Conservation (phyloP, 345 rosid genomes). For the Mangifera indica region DNA sequence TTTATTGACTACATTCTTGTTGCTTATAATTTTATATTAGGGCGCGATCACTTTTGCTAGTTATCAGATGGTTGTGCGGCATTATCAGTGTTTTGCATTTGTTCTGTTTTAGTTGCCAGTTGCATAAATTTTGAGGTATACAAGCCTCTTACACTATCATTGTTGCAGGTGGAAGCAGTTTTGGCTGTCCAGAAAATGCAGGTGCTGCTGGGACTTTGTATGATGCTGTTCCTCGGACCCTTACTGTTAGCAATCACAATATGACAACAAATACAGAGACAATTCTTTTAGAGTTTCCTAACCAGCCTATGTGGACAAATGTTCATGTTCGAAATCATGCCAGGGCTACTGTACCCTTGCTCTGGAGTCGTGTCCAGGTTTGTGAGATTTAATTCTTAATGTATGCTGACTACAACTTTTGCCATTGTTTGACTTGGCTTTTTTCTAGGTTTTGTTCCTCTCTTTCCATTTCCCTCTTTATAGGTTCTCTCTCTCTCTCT, state of each 20-base stretch:
- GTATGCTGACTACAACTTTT: background rate
- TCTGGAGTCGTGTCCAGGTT: slow-evolving; percentile 99
- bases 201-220: slow-evolving; percentile 98
- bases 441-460: background rate
- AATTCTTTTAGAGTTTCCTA: slow-evolving; percentile 91
- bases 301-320: slow-evolving; percentile 93
- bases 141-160: slow-evolving; percentile 11
- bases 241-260: slow-evolving; percentile 82
- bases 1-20: background rate
- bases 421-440: background rate
- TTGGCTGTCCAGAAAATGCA: slow-evolving; percentile 76
- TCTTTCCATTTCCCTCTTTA: background rate
- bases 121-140: background rate
- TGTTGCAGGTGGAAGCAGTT: slow-evolving; percentile 79
- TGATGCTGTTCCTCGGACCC: slow-evolving; percentile 95
- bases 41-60: background rate
- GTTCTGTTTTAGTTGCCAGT: slow-evolving; percentile 1
- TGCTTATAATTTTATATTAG: background rate
- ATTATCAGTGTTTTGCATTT: slow-evolving; percentile 1
- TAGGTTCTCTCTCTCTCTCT: background rate
- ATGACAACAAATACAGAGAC: slow-evolving; percentile 86
- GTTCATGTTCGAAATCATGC: slow-evolving; percentile 81
- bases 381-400: slow-evolving; percentile 24
- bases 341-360: slow-evolving; percentile 92
- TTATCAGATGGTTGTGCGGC: background rate